Conservation (phyloP, 2,329 filamentous ascomycete species). For the Sporothrix luriei region DNA sequence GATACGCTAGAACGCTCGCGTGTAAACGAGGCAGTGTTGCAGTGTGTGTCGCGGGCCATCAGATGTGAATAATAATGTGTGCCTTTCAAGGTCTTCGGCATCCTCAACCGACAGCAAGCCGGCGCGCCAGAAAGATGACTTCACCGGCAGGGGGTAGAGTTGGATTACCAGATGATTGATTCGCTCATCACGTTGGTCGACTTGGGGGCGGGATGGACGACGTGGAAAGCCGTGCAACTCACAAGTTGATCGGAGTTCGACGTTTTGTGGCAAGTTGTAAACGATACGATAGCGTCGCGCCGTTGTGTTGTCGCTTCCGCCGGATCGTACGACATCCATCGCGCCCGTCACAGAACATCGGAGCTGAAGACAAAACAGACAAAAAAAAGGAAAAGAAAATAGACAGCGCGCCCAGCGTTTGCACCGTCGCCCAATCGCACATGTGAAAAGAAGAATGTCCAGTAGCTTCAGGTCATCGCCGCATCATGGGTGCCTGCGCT, state of each 20-base stretch:
- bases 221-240: conserved; percentile 19
- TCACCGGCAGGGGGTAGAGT: conserved; percentile 34
- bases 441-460: conserved; percentile 49
- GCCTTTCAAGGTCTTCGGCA: conserved; percentile 34
- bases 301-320: not conserved
- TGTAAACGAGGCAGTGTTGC: not conserved
- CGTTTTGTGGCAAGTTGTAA: no score
- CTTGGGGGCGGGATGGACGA: not conserved
- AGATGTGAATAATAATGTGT: conserved; percentile 29
- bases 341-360: not conserved
- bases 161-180: conserved; percentile 37
- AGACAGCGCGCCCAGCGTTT: not conserved
- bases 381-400: not conserved
- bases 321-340: not conserved
- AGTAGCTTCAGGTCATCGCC: conserved; percentile 68
- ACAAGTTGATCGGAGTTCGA: not conserved
- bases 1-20: not conserved
- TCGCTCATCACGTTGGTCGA: conserved; percentile 28
- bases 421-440: not conserved
- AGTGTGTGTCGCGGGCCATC: not conserved
- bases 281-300: no score
- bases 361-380: no score
- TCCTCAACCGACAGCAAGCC: conserved; percentile 35
- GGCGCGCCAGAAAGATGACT: no score
- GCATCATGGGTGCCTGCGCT: conserved; percentile 63